phyloP scores from a whole-genome alignment of 106 monocot genomes.

The Dioscorea zingiberensis region DNA sequence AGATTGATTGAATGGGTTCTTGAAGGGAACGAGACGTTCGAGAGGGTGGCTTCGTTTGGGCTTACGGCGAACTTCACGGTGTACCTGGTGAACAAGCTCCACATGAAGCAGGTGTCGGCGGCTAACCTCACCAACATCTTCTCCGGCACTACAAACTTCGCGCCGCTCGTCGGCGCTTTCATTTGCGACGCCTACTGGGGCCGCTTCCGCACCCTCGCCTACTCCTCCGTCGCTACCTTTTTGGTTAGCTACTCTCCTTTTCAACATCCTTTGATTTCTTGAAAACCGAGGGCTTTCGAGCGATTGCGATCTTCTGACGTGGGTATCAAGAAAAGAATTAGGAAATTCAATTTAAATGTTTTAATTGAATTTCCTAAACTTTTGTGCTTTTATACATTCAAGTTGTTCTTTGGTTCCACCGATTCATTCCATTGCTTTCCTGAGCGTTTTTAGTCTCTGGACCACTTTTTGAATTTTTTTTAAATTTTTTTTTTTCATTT shows the following conservation, averaged over 20 bases:
- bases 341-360: too few relatives aligned
- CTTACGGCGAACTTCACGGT: slow-evolving; percentile 39
- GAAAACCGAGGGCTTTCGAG: too few relatives aligned
- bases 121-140: slow-evolving; percentile 27
- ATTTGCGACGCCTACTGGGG: slow-evolving; percentile 46
- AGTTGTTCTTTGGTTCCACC: too few relatives aligned
- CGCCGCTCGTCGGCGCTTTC: slow-evolving; percentile 49
- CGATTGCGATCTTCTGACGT: too few relatives aligned
- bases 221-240: slow-evolving; percentile 28
- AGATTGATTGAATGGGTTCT: neutral
- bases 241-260: slow-evolving; percentile 9
- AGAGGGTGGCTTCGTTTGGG: slow-evolving; percentile 32
- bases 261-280: neutral
- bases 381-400: too few relatives aligned
- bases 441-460: too few relatives aligned
- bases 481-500: too few relatives aligned
- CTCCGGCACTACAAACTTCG: slow-evolving; percentile 35
- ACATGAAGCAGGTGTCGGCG: slow-evolving; percentile 23
- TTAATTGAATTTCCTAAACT: too few relatives aligned
- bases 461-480: too few relatives aligned
- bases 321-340: too few relatives aligned
- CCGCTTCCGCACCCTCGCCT: slow-evolving; percentile 26
- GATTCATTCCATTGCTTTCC: too few relatives aligned
- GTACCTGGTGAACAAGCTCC: slow-evolving; percentile 26
- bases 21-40: slow-evolving; percentile 52